Conservation (phyloP, 1,284 basidiomycete species). For the Leucoagaricus sp. region DNA sequence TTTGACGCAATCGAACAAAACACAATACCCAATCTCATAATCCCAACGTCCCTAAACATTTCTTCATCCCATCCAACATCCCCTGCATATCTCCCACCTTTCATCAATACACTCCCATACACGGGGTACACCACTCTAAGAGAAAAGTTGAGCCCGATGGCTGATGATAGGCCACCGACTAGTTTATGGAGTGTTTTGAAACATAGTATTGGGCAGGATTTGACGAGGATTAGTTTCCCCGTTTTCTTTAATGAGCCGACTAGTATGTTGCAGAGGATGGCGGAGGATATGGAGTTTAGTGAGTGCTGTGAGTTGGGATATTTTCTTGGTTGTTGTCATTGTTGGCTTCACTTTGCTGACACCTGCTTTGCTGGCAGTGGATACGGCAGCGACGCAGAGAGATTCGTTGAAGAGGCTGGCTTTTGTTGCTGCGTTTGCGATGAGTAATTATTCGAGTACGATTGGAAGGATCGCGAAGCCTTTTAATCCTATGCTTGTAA, state of each 20-base stretch:
- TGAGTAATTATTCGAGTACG: slow-evolving; percentile 97
- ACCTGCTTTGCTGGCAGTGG: slow-evolving; percentile 56
- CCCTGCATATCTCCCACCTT: slow-evolving; percentile 19
- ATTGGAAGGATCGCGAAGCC: slow-evolving; percentile 96
- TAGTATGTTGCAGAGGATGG: slow-evolving; percentile 91
- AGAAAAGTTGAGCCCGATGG: slow-evolving; percentile 55
- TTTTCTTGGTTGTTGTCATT: background rate
- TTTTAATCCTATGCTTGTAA: slow-evolving; percentile 88
- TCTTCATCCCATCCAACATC: slow-evolving; percentile 22
- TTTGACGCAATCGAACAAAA: slow-evolving; percentile 95
- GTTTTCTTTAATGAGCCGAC: slow-evolving; percentile 97
- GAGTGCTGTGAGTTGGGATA: slow-evolving; percentile 72
- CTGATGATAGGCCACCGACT: slow-evolving; percentile 86
- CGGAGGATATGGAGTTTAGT: slow-evolving; percentile 95
- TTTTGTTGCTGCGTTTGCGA: slow-evolving; percentile 95
- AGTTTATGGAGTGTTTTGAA: slow-evolving; percentile 97
- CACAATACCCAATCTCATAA: slow-evolving; percentile 71
- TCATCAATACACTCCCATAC: slow-evolving; percentile 55
- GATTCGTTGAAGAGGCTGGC: slow-evolving; percentile 87
- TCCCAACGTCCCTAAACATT: slow-evolving; percentile 57
- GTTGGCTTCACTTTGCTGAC: background rate
- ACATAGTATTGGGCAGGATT: slow-evolving; percentile 94
- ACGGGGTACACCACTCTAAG: slow-evolving; percentile 73
- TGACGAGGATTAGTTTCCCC: slow-evolving; percentile 95
- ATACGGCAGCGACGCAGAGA: slow-evolving; percentile 76